Conservation (phyloP, 164 flowering plant species). For the Platanus orientalis region DNA sequence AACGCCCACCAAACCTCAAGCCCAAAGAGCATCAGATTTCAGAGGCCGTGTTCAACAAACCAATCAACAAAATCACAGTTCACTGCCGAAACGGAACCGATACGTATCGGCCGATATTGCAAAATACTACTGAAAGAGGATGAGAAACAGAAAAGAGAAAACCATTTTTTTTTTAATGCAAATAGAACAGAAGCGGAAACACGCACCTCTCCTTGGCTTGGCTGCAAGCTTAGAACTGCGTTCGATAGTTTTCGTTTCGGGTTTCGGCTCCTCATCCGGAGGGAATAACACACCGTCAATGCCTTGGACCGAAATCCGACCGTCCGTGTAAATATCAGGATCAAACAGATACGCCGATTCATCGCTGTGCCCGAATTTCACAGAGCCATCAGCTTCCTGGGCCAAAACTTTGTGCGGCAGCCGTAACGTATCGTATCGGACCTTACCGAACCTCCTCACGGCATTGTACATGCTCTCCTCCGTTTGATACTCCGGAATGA, state of each 20-base stretch:
- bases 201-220: constrained; percentile 57
- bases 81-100: not conserved
- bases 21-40: not conserved
- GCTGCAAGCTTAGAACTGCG: constrained; percentile 30
- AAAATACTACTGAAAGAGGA: not conserved
- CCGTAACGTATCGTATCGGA: constrained; percentile 58
- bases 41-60: not conserved
- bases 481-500: constrained; percentile 81
- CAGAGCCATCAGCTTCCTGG: constrained; percentile 79
- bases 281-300: constrained; percentile 76
- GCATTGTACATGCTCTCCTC: constrained; percentile 92
- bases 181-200: not conserved
- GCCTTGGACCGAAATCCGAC: constrained; percentile 83
- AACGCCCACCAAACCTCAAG: no score
- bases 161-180: no score
- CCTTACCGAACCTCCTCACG: constrained; percentile 68
- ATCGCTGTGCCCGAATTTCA: constrained; percentile 61
- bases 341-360: constrained; percentile 64
- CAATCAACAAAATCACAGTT: not conserved
- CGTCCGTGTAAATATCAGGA: constrained; percentile 80
- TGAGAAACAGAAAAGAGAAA: not conserved
- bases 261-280: constrained; percentile 27
- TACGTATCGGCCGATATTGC: not conserved
- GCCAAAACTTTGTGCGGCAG: constrained; percentile 63
- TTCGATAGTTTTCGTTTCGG: constrained; percentile 12